Evolutionary conservation across 495 filamentous ascomycete genomes (phyloP), one percentile per base, ranked within the genome.

Genomic region (Penicilliopsis zonata): DNA sequence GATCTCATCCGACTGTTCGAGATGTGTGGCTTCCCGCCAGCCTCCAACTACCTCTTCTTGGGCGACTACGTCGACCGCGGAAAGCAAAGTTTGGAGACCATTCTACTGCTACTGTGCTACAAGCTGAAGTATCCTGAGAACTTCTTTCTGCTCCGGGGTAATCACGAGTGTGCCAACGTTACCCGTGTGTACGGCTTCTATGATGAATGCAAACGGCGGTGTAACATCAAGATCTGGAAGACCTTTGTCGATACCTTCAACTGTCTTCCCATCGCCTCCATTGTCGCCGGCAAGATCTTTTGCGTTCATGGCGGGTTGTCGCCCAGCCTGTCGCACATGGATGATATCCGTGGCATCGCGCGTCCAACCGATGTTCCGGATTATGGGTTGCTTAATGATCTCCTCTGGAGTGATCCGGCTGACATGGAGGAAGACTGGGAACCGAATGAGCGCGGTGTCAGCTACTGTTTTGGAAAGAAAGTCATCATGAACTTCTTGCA

Each of bases 191-290:
- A 99, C 54, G 90, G 90, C 6, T 99, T 99, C 56, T 99, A 99
- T 63, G 90, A 99, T 48, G 90, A 99, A 46, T 99, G 90, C 69
- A 99, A 99, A 59, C 72, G 90, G 43, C 71, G 90, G 36, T 94
- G 86, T 62, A 96, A 93, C 52, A 82, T 99, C 50, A 99, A 99
- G 63, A 76, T 94, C 32, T 99, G 90, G 90, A 99, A 96, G 67
- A 88, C 83, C 0, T 99, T 99, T 50, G 75, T 99, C 30, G 90
- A 99, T 53, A 93, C 85, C 10, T 99, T 99, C 67, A 99, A 99
- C 53, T 82, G 76, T 15, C 73, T 99, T 10, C 90, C 92, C 0
- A 94, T 99, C 44, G 90, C 90, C 18, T 71, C 92, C 9, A 96
- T 94, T 44, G 92, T 99, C 14, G 92, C 90, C 1, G 83, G 82